phyloP scores from a whole-genome alignment of 108 stramenopile genomes.

The Pseudonitzschia multiseries region DNA sequence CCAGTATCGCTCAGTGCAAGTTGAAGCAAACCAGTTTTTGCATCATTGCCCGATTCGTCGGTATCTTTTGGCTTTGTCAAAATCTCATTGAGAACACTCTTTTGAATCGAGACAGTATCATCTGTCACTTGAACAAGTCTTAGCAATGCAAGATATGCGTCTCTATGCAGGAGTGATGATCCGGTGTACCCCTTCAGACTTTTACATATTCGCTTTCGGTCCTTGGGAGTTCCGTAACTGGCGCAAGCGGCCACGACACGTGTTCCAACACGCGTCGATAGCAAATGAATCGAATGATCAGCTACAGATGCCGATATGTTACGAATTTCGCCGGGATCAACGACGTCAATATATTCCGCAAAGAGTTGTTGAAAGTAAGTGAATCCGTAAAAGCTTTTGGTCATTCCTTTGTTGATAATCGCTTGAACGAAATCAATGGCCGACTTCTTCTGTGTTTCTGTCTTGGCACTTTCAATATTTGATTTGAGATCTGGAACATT shows the following conservation, averaged over 20 bases:
- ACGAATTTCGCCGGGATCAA: slow-evolving; percentile 60
- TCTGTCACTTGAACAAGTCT: slow-evolving; percentile 88
- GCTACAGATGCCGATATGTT: slow-evolving; percentile 64
- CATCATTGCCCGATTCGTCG: slow-evolving; percentile 20
- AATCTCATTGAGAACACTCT: slow-evolving; percentile 82
- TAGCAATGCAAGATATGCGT: slow-evolving; percentile 89
- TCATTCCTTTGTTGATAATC: slow-evolving; percentile 78
- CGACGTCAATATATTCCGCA: slow-evolving; percentile 64
- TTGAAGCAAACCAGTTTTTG: slow-evolving; percentile 46
- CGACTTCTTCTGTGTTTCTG: slow-evolving; percentile 69
- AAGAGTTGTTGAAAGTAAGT: slow-evolving; percentile 85
- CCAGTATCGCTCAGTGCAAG: slow-evolving; percentile 75
- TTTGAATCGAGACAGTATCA: slow-evolving; percentile 93
- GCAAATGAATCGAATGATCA: slow-evolving; percentile 79
- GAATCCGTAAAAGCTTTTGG: slow-evolving; percentile 81
- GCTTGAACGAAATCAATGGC: slow-evolving; percentile 46
- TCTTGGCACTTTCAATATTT: slow-evolving; percentile 38
- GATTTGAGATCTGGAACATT: slow-evolving; percentile 32
- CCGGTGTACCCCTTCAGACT: slow-evolving; percentile 88
- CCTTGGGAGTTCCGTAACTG: slow-evolving; percentile 88
- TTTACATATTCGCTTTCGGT: slow-evolving; percentile 89
- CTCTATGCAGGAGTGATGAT: slow-evolving; percentile 82
- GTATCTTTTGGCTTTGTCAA: slow-evolving; percentile 25
- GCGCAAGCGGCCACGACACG: slow-evolving; percentile 80
- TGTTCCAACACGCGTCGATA: slow-evolving; percentile 84